Conservation (phyloP, 495 filamentous ascomycete genomes). For the Copromyces sp. region DNA sequence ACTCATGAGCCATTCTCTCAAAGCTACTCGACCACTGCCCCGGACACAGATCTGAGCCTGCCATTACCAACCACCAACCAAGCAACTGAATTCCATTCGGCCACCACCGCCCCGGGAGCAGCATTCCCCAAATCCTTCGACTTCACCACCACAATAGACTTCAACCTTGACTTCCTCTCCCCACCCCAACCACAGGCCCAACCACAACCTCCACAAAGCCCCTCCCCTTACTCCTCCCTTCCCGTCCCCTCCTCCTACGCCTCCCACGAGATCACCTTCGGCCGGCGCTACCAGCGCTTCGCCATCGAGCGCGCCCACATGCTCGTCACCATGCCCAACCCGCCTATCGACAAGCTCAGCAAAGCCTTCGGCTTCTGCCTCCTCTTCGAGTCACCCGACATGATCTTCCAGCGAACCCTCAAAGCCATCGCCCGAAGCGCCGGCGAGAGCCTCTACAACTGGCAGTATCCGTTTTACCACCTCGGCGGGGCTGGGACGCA, state of each 20-base stretch:
- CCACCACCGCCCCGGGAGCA: background rate
- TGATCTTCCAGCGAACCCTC: constrained; percentile 37
- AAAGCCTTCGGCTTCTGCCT: constrained; percentile 59
- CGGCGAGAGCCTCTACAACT: constrained; percentile 46
- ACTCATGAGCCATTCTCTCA: constrained; percentile 19
- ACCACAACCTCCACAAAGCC: background rate
- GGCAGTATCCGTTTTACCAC: constrained; percentile 52
- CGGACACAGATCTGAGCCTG: background rate
- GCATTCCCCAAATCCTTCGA: constrained; percentile 25
- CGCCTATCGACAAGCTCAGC: constrained; percentile 39
- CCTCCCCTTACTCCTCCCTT: constrained; percentile 18
- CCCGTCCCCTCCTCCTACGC: constrained; percentile 37
- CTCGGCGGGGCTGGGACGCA: constrained; percentile 60
- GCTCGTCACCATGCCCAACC: constrained; percentile 46
- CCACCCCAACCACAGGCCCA: background rate
- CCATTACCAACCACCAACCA: background rate
- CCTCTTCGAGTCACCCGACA: constrained; percentile 40
- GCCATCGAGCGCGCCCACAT: constrained; percentile 52
- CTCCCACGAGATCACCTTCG: constrained; percentile 58
- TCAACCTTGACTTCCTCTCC: constrained; percentile 1
- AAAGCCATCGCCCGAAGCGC: constrained; percentile 27
- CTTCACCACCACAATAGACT: constrained; percentile 19
- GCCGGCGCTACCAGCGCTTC: constrained; percentile 57
- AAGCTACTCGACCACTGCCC: background rate
- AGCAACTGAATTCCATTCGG: background rate